Percentiles rank a stretch among this genome's conserved stretches.
Evolutionary conservation across 163 green algal genomes (phyloP).

Genomic region (Scenedesmus sp.): DNA sequence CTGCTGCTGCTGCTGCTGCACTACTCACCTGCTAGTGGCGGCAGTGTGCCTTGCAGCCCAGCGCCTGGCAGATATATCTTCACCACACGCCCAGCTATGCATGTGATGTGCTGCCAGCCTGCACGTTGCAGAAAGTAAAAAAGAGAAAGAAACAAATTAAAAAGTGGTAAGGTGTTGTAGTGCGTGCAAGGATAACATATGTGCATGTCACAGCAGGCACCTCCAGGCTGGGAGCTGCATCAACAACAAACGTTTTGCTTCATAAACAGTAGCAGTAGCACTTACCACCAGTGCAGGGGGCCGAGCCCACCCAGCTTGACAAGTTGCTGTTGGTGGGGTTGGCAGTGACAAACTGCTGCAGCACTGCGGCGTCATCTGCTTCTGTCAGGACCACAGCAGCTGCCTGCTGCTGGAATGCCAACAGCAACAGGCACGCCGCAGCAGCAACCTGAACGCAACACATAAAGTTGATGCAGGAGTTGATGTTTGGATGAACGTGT

Average conservation of each 20-base stretch:
- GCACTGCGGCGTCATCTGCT: constrained; percentile 15
- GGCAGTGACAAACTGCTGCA: neutral
- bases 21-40: neutral
- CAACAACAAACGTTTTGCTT: too few relatives aligned
- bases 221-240: too few relatives aligned
- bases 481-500: too few relatives aligned
- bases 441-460: neutral
- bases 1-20: neutral
- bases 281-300: constrained; percentile 21
- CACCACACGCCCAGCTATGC: neutral
- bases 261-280: neutral
- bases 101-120: constrained; percentile 1
- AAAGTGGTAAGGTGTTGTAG: neutral
- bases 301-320: neutral
- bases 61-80: neutral
- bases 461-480: neutral
- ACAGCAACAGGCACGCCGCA: neutral
- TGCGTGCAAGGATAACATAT: neutral
- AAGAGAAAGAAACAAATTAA: too few relatives aligned
- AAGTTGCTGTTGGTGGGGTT: neutral
- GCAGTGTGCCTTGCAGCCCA: neutral
- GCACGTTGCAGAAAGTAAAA: neutral
- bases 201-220: neutral
- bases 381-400: neutral
- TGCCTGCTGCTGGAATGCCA: neutral